Base-by-base conservation (phyloP, 441 rosid genomes). In the Arabidopsis lyrata region DNA sequence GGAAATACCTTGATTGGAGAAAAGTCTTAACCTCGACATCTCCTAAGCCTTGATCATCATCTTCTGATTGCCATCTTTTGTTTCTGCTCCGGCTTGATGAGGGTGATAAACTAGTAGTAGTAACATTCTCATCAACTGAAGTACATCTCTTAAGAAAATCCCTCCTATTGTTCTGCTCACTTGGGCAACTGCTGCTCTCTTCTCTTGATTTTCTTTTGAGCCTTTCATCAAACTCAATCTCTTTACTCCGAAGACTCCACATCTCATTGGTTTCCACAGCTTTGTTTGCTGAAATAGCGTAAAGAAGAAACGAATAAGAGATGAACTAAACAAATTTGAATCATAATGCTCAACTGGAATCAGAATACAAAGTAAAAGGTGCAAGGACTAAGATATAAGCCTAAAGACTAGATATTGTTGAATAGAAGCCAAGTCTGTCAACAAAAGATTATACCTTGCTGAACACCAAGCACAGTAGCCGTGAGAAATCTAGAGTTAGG, bases 401-500 rank as follows among this genome's bases (percentile, higher is more conserved):
- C 56, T 38, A 2, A 45, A 14, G 27, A 27, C 67, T 35, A 36
- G 18, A 59, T 11, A 36, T 27, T 13, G 29, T 24, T 48, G 3
- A 16, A 3, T 24, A 47, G 27, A n/a, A 38, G 18, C 0, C 8
- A 38, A 2, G 39, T 5, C 10, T 13, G 20, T 18, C 20, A 18
- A 18, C 20, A 18, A 18, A 63, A 35, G 44, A 45, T 35, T 78
- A 52, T 41, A 94, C 98, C 90, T 87, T 95, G 96, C 64, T 90
- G 93, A 44, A 92, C 95, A 27, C 98, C 96, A 75, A 82, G 96
- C 66, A 92, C 95, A 67, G 98, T 92, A 38, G 97, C 96, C 0
- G 95, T 82, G 32, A 90, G 98, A 83, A 92, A 95, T 52, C 97
- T 86, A 0, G 96, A 85, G 82, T 95, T 95, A 18, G 98, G 96